These are phyloP conservation scores for Phoenix dactylifera DNA, from an alignment of 176 grass and related monocot genomes.

Conservation along the genomic window DNA sequence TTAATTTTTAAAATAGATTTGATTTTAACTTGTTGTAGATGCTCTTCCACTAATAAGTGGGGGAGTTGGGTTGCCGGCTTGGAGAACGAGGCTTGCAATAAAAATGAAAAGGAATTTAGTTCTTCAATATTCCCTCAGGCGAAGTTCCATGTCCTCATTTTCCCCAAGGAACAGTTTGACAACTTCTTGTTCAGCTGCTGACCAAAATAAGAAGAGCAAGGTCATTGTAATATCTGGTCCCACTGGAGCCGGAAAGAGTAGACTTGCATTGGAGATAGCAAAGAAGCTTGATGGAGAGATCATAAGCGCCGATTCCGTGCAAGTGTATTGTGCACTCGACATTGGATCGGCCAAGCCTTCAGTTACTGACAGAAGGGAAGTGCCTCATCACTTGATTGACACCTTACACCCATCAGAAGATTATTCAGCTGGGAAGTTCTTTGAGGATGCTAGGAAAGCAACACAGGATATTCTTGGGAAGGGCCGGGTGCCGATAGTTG, in stretches of 20 bases:
- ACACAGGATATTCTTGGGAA: slow-evolving; percentile 35
- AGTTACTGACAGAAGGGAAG: slow-evolving; percentile 17
- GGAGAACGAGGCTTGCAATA: not conserved
- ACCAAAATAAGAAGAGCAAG: slow-evolving; percentile 22
- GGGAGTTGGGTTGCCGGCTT: slow-evolving; percentile 9
- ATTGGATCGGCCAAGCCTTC: slow-evolving; percentile 68
- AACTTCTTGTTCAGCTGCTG: not conserved
- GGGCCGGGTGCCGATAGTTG: slow-evolving; percentile 39
- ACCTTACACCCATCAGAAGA: slow-evolving; percentile 47
- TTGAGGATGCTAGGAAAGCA: slow-evolving; percentile 39
- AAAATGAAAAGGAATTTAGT: slow-evolving; percentile 23
- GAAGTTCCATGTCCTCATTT: not conserved
- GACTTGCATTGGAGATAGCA: slow-evolving; percentile 48
- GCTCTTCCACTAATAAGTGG: slow-evolving; percentile 11
- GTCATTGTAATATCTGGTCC: slow-evolving; percentile 74
- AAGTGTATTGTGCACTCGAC: slow-evolving; percentile 62
- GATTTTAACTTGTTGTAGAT: slow-evolving; percentile 8
- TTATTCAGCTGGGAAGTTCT: slow-evolving; percentile 70
- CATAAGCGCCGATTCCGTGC: slow-evolving; percentile 55
- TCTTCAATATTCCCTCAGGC: not conserved
- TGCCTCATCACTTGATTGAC: slow-evolving; percentile 58
- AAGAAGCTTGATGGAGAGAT: slow-evolving; percentile 65
- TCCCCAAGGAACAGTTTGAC: slow-evolving; percentile 4
- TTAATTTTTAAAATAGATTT: too few species aligned
- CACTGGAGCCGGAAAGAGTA: slow-evolving; percentile 57